These are phyloP conservation scores for Aspergillus leporis DNA, from an alignment of 495 filamentous ascomycete species.

Conservation along the genomic window DNA sequence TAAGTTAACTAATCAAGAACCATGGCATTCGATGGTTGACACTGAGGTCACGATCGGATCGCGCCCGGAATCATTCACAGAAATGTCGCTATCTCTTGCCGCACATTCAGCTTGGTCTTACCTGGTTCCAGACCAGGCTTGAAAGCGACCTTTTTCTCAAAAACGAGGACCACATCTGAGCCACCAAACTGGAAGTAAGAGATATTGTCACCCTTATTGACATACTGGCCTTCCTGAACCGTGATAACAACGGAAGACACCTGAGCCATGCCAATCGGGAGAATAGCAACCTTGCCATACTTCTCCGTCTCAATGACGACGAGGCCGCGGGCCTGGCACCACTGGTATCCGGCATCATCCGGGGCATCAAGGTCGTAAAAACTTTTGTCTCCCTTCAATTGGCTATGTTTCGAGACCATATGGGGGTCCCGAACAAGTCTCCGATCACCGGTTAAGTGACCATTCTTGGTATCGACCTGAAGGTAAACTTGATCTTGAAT, in stretches of 20 bases:
- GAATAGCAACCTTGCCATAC: conserved; percentile 34
- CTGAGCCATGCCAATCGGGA: conserved; percentile 45
- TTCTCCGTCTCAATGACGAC: conserved; percentile 32
- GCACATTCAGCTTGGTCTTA: background rate
- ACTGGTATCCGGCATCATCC: conserved; percentile 39
- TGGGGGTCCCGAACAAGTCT: background rate
- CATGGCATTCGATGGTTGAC: background rate
- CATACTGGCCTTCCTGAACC: conserved; percentile 22
- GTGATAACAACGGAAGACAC: conserved; percentile 40
- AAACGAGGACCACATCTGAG: conserved; percentile 39
- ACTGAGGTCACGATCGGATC: background rate
- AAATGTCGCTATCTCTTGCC: background rate
- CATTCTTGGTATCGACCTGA: conserved; percentile 17
- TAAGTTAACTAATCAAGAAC: background rate
- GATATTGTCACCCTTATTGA: conserved; percentile 41
- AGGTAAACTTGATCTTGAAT: conserved; percentile 30
- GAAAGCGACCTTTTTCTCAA: conserved; percentile 17
- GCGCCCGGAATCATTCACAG: background rate
- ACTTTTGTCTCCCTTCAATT: background rate
- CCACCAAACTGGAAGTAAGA: conserved; percentile 46
- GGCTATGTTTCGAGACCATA: background rate
- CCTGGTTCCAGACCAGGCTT: background rate
- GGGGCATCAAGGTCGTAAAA: conserved; percentile 20
- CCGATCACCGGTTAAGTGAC: background rate
- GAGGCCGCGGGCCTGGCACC: conserved; percentile 34